These are phyloP conservation scores for Lactifluus subvellereus DNA, from an alignment of 768 basidiomycete genomes.

Conservation along the genomic window DNA sequence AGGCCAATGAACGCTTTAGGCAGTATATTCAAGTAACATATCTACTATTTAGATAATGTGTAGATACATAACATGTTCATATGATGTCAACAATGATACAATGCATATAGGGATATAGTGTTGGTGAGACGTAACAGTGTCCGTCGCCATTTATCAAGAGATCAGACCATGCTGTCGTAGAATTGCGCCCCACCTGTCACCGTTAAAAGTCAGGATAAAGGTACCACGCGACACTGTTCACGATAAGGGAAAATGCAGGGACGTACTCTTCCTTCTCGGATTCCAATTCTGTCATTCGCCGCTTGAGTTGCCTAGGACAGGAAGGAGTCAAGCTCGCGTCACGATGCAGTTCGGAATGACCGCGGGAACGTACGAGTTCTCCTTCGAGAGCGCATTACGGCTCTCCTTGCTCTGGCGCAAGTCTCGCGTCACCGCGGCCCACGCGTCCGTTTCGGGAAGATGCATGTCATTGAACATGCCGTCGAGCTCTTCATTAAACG, in stretches of 20 bases:
- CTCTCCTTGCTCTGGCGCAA: conserved; percentile 68
- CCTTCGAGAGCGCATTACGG: conserved; percentile 64
- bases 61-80: conserved; percentile 10
- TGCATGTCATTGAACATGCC: conserved; percentile 83
- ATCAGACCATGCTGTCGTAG: conserved; percentile 45
- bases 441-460: conserved; percentile 79
- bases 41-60: conserved; percentile 23
- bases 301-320: conserved; percentile 54
- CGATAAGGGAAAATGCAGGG: conserved; percentile 3
- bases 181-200: conserved; percentile 58
- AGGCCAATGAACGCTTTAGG: background rate
- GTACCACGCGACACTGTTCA: background rate
- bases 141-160: conserved; percentile 27
- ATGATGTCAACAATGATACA: conserved; percentile 17
- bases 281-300: conserved; percentile 63
- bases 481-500: conserved; percentile 92
- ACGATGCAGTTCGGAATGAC: background rate
- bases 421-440: conserved; percentile 69
- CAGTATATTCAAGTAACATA: conserved; percentile 21
- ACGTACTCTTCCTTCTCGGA: conserved; percentile 77
- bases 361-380: conserved; percentile 63
- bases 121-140: background rate
- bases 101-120: conserved; percentile 8
- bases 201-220: background rate
- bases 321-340: conserved; percentile 3